phyloP scores from a whole-genome alignment of 2,329 filamentous ascomycete species.

The Bipolaris victoriae region DNA sequence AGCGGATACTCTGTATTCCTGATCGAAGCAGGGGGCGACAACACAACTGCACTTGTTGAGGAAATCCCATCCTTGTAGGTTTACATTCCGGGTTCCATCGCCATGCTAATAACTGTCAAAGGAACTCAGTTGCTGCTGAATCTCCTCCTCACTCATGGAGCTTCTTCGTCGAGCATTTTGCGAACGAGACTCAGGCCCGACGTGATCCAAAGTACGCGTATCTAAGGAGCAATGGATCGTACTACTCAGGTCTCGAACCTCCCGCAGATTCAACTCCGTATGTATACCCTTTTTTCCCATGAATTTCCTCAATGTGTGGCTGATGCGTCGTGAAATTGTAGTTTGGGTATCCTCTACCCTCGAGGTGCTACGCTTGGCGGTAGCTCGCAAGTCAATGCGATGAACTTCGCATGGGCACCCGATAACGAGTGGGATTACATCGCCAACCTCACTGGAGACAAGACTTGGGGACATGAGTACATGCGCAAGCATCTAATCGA shows the following conservation, averaged over 20 bases:
- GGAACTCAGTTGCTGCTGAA: background rate
- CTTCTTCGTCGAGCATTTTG: background rate
- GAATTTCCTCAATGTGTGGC: background rate
- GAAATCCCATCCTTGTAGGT: background rate
- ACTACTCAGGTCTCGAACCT: background rate
- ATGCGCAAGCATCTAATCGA: constrained; percentile 63
- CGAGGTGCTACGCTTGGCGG: background rate
- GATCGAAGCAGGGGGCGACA: background rate
- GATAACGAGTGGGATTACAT: constrained; percentile 66
- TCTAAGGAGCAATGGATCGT: background rate
- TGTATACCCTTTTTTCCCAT: background rate
- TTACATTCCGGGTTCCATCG: background rate
- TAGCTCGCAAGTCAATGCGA: background rate
- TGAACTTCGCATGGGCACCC: constrained; percentile 52
- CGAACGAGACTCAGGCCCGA: background rate
- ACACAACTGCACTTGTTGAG: background rate
- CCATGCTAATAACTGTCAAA: background rate
- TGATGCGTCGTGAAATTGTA: background rate
- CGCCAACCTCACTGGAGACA: constrained; percentile 63
- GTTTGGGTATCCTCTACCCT: background rate
- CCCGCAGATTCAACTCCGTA: background rate
- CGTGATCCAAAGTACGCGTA: background rate
- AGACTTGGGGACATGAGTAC: constrained; percentile 56
- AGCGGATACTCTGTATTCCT: background rate
- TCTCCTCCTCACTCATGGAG: background rate